phyloP scores from a whole-genome alignment of 2,329 filamentous ascomycete genomes.

The Byssoonygena ceratinophila region DNA sequence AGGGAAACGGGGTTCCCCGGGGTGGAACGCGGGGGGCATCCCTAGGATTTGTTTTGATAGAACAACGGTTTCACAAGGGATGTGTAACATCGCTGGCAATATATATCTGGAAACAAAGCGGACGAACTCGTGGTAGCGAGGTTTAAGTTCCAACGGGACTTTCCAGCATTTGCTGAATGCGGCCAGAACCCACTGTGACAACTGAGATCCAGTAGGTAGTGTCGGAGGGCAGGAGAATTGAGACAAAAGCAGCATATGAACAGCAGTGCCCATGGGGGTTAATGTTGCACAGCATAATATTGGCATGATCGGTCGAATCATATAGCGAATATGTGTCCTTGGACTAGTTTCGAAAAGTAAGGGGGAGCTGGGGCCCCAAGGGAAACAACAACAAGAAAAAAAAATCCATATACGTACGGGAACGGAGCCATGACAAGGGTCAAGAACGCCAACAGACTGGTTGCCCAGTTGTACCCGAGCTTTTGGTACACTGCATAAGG shows the following conservation, averaged over 20 bases:
- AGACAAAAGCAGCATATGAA: neutral
- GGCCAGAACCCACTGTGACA: neutral
- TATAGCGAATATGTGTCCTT: neutral
- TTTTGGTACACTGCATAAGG: conserved; percentile 35
- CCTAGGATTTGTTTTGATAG: neutral
- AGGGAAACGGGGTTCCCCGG: neutral
- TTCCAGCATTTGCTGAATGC: neutral
- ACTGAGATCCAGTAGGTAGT: neutral
- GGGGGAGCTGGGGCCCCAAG: neutral
- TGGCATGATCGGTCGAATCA: neutral
- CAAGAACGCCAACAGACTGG: conserved; percentile 35
- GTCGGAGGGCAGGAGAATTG: no score
- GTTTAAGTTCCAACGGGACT: conserved; percentile 10
- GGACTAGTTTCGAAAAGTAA: neutral
- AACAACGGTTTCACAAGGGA: neutral
- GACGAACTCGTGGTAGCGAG: conserved; percentile 10
- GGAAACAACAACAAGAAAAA: neutral
- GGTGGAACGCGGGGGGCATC: conserved; percentile 1
- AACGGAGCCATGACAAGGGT: conserved; percentile 38
- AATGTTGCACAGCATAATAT: neutral
- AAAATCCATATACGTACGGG: conserved; percentile 31
- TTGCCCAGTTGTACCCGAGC: conserved; percentile 39
- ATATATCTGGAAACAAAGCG: neutral
- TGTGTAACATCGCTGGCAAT: conserved; percentile 1
- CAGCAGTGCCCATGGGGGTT: neutral